These are phyloP conservation scores for Thalassiosira exigua DNA, from an alignment of 352 stramenopile species.

Conservation along the genomic window DNA sequence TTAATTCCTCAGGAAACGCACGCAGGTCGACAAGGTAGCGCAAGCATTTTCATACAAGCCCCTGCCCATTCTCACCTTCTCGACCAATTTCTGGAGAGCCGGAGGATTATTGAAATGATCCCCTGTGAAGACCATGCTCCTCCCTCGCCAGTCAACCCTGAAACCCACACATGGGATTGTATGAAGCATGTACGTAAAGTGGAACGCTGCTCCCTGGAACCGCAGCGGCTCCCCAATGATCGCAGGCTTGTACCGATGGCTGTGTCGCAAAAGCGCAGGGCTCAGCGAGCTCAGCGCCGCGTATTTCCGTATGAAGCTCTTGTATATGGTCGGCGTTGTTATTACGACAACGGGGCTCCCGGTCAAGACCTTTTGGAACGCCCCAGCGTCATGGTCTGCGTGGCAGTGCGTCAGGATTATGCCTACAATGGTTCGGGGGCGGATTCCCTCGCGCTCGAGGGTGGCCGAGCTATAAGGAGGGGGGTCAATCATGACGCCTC, in stretches of 20 bases:
- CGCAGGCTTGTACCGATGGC: conserved; percentile 89
- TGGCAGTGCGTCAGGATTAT: conserved; percentile 97
- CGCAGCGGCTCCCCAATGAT: conserved; percentile 92
- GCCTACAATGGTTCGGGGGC: conserved; percentile 92
- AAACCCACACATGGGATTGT: conserved; percentile 96
- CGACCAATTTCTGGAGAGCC: conserved; percentile 69
- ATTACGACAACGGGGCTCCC: conserved; percentile 93
- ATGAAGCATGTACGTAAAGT: conserved; percentile 96
- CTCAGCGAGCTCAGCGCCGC: conserved; percentile 92
- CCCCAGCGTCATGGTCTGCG: conserved; percentile 95
- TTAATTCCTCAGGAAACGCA: too few relatives aligned
- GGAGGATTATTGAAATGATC: conserved; percentile 95
- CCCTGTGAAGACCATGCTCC: conserved; percentile 94
- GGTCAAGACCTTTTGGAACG: conserved; percentile 96
- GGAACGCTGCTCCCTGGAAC: conserved; percentile 93
- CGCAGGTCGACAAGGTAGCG: too few relatives aligned
- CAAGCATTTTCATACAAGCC: too few relatives aligned
- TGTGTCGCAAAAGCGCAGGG: conserved; percentile 89
- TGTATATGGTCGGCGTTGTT: conserved; percentile 96
- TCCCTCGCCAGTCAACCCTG: conserved; percentile 90
- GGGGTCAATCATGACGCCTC: conserved; percentile 96
- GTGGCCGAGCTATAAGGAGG: conserved; percentile 87
- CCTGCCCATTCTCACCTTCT: conserved; percentile 43
- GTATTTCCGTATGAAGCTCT: conserved; percentile 96
- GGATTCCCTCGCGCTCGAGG: conserved; percentile 80